phyloP scores from a whole-genome alignment of 306 rosid genomes.

The Corylus americana region DNA sequence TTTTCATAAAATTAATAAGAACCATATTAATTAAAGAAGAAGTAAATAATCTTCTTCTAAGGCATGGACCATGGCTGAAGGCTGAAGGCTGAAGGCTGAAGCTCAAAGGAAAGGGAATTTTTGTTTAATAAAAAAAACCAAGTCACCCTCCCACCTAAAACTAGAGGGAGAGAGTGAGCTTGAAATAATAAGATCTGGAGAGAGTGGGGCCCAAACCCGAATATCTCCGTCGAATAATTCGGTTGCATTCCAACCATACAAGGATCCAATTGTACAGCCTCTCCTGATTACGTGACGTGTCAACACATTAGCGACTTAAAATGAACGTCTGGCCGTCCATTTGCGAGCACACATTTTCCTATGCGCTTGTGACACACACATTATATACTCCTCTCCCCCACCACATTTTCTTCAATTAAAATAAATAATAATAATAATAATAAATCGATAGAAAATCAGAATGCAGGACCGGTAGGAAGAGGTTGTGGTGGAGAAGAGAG shows the following conservation, averaged over 20 bases:
- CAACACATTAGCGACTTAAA: background rate
- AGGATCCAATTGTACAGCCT: background rate
- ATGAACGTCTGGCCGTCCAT: background rate
- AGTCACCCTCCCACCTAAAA: no score
- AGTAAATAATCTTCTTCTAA: no score
- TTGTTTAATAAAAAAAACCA: no score
- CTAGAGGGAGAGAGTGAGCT: background rate
- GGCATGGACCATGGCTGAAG: no score
- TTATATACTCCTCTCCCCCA: no score
- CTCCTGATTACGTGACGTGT: background rate
- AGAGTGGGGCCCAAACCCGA: background rate
- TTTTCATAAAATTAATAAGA: no score
- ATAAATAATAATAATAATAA: background rate
- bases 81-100: no score
- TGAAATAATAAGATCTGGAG: background rate
- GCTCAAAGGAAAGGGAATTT: no score
- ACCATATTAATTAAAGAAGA: no score
- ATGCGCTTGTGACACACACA: background rate
- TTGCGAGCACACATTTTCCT: background rate
- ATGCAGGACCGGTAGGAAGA: background rate
- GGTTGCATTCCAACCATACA: background rate
- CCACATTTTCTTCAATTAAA: background rate
- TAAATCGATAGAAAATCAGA: background rate
- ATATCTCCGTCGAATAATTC: background rate
- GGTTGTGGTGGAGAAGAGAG: background rate